A percentile compares a stretch with the other conserved stretches of the same genome.
These are phyloP conservation scores for Laguncularia racemosa DNA, from an alignment of 345 rosid genomes.

Conservation along the genomic window DNA sequence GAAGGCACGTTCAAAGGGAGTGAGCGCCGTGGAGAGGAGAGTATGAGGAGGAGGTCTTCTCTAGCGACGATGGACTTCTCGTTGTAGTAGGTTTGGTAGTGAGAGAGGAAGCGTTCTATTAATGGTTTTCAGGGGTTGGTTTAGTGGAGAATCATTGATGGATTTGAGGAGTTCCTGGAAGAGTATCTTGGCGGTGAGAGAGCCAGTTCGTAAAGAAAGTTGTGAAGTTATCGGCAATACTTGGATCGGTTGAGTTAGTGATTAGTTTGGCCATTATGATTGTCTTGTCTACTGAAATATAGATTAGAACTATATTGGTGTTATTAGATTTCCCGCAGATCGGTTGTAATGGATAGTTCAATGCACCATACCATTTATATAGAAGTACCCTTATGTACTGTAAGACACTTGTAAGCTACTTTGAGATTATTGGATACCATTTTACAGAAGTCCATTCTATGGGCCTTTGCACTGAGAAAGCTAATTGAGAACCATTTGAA, in stretches of 20 bases:
- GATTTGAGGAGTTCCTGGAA: constrained; percentile 17
- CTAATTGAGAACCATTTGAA: too few species aligned
- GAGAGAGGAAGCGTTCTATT: constrained; percentile 20
- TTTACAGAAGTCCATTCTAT: too few species aligned
- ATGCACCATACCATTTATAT: too few species aligned
- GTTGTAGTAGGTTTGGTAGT: constrained; percentile 17
- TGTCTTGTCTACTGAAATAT: too few species aligned
- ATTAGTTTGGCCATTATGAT: too few species aligned
- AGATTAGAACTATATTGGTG: too few species aligned
- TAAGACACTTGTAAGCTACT: too few species aligned
- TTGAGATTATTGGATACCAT: too few species aligned
- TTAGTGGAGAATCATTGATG: not conserved
- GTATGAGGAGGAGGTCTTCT: constrained; percentile 18
- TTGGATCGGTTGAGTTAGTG: not conserved
- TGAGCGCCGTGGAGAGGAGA: constrained; percentile 40
- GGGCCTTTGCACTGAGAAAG: too few species aligned
- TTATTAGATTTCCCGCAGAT: too few species aligned
- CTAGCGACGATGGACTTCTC: constrained; percentile 16
- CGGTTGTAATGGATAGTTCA: too few species aligned
- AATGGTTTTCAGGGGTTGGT: constrained; percentile 1
- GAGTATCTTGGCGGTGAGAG: constrained; percentile 8
- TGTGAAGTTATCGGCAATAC: constrained; percentile 6
- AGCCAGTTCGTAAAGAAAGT: constrained; percentile 29
- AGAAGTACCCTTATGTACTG: too few species aligned
- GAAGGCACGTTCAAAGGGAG: constrained; percentile 20